These are phyloP conservation scores for Apiospora phragmitis DNA, from an alignment of 2,329 filamentous ascomycete species.

Conservation along the genomic window DNA sequence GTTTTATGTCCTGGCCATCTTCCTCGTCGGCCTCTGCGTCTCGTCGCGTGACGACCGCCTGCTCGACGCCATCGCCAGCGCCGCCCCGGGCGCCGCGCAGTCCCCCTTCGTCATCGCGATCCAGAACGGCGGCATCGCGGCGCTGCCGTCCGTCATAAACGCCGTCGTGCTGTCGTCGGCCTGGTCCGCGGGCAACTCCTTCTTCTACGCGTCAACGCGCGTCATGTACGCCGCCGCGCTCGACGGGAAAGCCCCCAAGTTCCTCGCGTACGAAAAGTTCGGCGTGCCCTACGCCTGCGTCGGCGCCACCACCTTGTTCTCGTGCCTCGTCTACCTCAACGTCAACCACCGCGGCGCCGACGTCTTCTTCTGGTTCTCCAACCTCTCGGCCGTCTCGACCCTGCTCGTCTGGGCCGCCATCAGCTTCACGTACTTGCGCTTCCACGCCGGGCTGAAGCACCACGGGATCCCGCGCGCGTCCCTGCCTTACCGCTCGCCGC, in stretches of 20 bases:
- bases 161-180: constrained; percentile 74
- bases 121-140: constrained; percentile 60
- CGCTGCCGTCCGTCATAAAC: constrained; percentile 69
- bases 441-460: constrained; percentile 63
- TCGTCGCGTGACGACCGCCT: constrained; percentile 60
- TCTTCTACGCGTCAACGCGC: constrained; percentile 75
- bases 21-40: constrained; percentile 75
- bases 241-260: constrained; percentile 66
- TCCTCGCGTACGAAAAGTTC: constrained; percentile 47
- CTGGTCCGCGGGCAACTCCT: constrained; percentile 75
- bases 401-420: constrained; percentile 70
- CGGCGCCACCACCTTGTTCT: constrained; percentile 58
- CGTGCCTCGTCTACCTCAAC: constrained; percentile 65
- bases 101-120: constrained; percentile 79
- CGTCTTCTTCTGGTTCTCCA: constrained; percentile 44
- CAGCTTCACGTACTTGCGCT: constrained; percentile 68
- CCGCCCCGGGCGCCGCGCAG: constrained; percentile 53
- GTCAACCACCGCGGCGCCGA: constrained; percentile 50
- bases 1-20: constrained; percentile 75
- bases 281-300: constrained; percentile 64
- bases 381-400: constrained; percentile 67
- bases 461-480: constrained; percentile 65
- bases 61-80: constrained; percentile 51
- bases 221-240: constrained; percentile 72
- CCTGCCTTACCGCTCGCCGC: constrained; percentile 64